Evolutionary conservation across 2,329 filamentous ascomycete genomes (phyloP), one percentile per base, ranked within the genome.

Genomic region (Pseudogymnoascus sp.): DNA sequence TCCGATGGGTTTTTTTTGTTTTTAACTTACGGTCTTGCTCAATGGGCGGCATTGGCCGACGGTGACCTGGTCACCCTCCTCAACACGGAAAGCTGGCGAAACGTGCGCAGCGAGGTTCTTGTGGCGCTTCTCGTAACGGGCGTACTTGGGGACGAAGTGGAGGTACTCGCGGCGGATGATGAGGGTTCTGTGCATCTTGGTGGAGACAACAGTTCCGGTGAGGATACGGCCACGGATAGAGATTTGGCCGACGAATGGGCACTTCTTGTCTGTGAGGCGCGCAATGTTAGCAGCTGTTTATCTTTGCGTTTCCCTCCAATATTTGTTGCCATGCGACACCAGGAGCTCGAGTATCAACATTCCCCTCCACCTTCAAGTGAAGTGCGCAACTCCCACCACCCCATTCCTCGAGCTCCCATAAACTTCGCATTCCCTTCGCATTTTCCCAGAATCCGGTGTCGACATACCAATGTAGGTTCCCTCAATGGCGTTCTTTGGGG

Each of bases 161-260:
- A 99, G 92, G 87, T 99, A 99, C 87, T 99, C 95, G 83, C 95
- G 90, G 81, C 95, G 95, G 87, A 99, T 96, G 84, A 99, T 90
- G 80, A 98, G 84, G 77, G 95, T 99, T 83, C 95, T 91, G 90
- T 99, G 95, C 95, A 99, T 99, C 91, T 99, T 99, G 83, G 95
- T 99, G 76, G 93, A 98, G 78, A 98, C 90, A 78, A 99, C 95
- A 79, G 92, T 97, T 78, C 95, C 95, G 79, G 93, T 98, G 74
- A 99, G 86, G 87, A 99, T 99, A 93, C 95, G 93, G 82, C 95
- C 95, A 85, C 95, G 95, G 86, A 99, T 99, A 73, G 95, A 98
- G 80, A 99, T 93, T 80, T 93, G 86, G 80, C 96, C 96, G 75
- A 92, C 96, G 90, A 99, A 99, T 74, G 95, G 95, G 90, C 95